Base-by-base conservation (phyloP, 805 yeast species). In the Candida wancherniae region DNA sequence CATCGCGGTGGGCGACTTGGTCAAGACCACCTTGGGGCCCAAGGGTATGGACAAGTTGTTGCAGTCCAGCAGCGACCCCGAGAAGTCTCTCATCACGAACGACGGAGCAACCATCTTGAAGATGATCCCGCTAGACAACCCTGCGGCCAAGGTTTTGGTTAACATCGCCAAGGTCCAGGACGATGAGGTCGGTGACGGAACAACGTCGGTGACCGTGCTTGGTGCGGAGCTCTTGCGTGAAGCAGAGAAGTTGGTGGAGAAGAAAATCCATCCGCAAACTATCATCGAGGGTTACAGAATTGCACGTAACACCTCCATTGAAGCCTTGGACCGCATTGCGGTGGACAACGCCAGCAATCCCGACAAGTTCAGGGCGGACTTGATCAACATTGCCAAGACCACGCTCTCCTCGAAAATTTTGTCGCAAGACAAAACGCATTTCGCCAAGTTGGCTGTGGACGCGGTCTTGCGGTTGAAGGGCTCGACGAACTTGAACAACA, bases 121-220 rank as follows among this genome's bases (percentile, higher is more conserved):
- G 51, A 73, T 94, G 2, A 90, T 92, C 48, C 97, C 97, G 10
- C 75, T 92, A 45, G 96, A 88, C 55, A 90, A 92, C 50, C 97
- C 97, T 7, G 97, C 97, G 10, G 99, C 98, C 15, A 85, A 85
- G 50, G 90, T 90, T 34, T 68, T 92, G 44, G 98, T 94, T 19
- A 94, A 94, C 55, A 83, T 92, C 34, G 82, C 96, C 29, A 81
- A 92, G 57, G 90, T 94, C 13, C 99, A 92, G 67, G 99, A 92
- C 58, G 95, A 94, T 39, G 97, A 90, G 59, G 95, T 90, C 45
- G 97, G 97, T 39, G 97, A 92, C 55, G 99, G 99, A 46, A 92
- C 99, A 24, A 90, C 98, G 0, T 83, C 95, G 15, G 98, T 94
- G 19, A 87, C 97, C 0, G 84, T 92, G 9, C 64, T 90, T 36